Evolutionary conservation across 2,329 filamentous ascomycete genomes (phyloP), one percentile per base, ranked within the genome.

Genomic region (Blastomyces gilchristii): DNA sequence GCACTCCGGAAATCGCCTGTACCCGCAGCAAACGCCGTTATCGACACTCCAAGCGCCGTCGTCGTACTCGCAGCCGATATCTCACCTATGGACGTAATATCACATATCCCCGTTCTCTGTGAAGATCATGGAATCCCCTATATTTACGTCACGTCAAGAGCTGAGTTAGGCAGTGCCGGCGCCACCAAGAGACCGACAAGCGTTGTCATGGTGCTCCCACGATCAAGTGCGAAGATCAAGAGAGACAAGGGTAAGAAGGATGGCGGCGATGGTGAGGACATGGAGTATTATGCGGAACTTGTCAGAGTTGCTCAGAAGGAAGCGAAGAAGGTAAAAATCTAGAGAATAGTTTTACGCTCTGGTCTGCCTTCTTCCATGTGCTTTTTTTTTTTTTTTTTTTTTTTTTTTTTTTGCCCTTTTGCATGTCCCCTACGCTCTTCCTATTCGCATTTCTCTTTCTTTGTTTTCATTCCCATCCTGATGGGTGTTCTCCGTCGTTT

Each of bases 101-200:
- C 90, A 65, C 94, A 99, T 80, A 90, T 99, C 68, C 94, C 94
- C 71, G 90, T 99, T 63, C 87, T 97, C 64, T 97, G 94, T 83
- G 94, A 99, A 81, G 93, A 97, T 80, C 92, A 97, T 83, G 90
- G 90, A 78, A 90, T 97, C 65, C 94, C 94, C 43, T 99, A 97
- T 80, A 86, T 99, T 77, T 99, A 95, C 77, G 90, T 99, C 71
- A 86, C 87, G 65, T 95, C 89, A 72, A 88, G 94, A 70, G 93
- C 91, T 65, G 93, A 97, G 80, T 86, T 99, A 63, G 94, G 94
- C 72, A 90, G 90, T 69, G 93, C 94, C 3, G 92, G 92, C 65
- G 89, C 88, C 76, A 99, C 94, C 59, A 99, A 97, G 87, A 83
- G 94, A 67, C 94, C 94, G 60, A 99, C 94, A 45, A 95, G 89